phyloP scores from a whole-genome alignment of 257 asterid genomes.

The Rubia yunnanensis region DNA sequence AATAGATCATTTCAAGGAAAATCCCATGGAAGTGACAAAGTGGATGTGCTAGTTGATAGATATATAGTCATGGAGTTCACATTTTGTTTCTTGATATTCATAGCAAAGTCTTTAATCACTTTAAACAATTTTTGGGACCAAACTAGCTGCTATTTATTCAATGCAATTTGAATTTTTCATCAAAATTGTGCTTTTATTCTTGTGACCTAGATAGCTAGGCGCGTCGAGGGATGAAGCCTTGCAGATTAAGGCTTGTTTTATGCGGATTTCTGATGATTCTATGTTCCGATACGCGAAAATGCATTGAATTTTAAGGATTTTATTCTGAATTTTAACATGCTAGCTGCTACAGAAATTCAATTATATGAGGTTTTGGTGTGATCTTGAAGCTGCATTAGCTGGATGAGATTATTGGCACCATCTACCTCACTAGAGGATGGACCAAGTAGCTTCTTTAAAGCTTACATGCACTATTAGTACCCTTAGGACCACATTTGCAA shows the following conservation, averaged over 20 bases:
- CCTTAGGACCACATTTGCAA: constrained; percentile 49
- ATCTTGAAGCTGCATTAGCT: constrained; percentile 13
- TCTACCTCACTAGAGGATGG: constrained; percentile 46
- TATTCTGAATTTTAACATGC: background rate
- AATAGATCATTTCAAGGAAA: background rate
- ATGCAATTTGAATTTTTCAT: constrained; percentile 15
- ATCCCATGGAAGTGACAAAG: constrained; percentile 18
- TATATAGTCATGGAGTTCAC: constrained; percentile 11
- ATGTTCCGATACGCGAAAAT: background rate
- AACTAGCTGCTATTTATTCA: constrained; percentile 15
- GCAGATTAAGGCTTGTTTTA: background rate
- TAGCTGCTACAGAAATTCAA: background rate
- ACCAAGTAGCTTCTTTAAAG: constrained; percentile 65
- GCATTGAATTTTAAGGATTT: background rate
- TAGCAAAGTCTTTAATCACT: constrained; percentile 10
- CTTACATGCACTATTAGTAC: constrained; percentile 41
- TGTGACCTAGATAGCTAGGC: constrained; percentile 14
- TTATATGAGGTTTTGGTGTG: constrained; percentile 25
- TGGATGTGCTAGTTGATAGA: constrained; percentile 20
- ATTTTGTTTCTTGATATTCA: constrained; percentile 9
- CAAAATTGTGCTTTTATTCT: constrained; percentile 19
- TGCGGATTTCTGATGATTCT: background rate
- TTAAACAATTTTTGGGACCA: constrained; percentile 49
- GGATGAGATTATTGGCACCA: constrained; percentile 40
- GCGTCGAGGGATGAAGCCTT: background rate